phyloP scores from a whole-genome alignment of 495 filamentous ascomycete genomes.

The Platismatia glauca region DNA sequence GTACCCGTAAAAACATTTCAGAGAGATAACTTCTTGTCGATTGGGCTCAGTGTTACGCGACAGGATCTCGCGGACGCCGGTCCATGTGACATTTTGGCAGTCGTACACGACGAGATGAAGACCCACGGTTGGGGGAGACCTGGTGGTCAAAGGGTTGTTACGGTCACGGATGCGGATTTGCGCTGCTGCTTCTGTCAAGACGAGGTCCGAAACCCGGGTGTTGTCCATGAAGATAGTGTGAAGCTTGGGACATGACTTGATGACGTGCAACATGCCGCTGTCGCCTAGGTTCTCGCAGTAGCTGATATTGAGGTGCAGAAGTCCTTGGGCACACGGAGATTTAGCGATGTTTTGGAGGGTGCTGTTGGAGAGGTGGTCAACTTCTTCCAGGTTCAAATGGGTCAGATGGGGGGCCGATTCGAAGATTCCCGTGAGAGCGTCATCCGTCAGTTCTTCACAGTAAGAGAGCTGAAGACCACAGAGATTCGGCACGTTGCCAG shows the following conservation, averaged over 20 bases:
- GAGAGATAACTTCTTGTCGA: conserved; percentile 58
- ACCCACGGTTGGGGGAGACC: conserved; percentile 48
- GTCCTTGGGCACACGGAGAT: conserved; percentile 56
- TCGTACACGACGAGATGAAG: conserved; percentile 82
- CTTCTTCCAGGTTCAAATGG: conserved; percentile 84
- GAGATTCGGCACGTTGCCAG: conserved; percentile 66
- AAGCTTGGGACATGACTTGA: conserved; percentile 64
- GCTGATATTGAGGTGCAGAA: conserved; percentile 79
- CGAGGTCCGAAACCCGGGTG: conserved; percentile 78
- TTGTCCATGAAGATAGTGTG: conserved; percentile 82
- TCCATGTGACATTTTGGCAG: conserved; percentile 85
- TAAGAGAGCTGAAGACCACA: conserved; percentile 74
- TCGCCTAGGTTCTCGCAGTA: conserved; percentile 85
- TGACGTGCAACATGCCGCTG: conserved; percentile 69
- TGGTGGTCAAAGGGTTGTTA: conserved; percentile 24
- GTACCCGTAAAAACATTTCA: conserved; percentile 94
- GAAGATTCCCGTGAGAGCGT: conserved; percentile 60
- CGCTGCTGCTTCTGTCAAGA: conserved; percentile 76
- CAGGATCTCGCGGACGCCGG: conserved; percentile 77
- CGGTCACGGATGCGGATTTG: conserved; percentile 61
- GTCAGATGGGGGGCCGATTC: conserved; percentile 66
- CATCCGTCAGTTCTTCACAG: conserved; percentile 62
- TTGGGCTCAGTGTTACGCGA: conserved; percentile 63
- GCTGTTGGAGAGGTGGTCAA: conserved; percentile 65
- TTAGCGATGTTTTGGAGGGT: conserved; percentile 63